Conservation (phyloP, 1,139 yeast species). For the Arxiozyma telluris region DNA sequence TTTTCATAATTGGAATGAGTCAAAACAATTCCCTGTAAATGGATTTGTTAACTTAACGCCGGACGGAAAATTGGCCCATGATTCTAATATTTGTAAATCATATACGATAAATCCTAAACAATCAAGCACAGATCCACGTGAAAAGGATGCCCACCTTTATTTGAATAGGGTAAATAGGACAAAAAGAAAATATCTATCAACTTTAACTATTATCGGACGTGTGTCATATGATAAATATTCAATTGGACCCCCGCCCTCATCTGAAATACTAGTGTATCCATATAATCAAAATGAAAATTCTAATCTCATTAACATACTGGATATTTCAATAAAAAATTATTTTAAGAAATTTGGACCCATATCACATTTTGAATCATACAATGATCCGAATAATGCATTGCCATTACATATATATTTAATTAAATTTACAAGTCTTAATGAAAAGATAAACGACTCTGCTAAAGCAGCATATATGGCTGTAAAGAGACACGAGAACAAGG, state of each 20-base stretch:
- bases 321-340: constrained; percentile 37
- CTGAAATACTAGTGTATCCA: constrained; percentile 64
- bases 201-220: constrained; percentile 43
- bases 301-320: constrained; percentile 32
- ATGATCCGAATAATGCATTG: constrained; percentile 70
- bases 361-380: constrained; percentile 47
- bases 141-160: constrained; percentile 2
- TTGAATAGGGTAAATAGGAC: constrained; percentile 5
- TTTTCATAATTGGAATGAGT: constrained; percentile 22
- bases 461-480: constrained; percentile 36
- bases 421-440: constrained; percentile 49
- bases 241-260: constrained; percentile 65
- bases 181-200: constrained; percentile 28
- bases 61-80: constrained; percentile 14
- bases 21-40: constrained; percentile 32
- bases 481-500: constrained; percentile 26
- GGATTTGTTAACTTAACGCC: constrained; percentile 50
- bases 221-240: constrained; percentile 60
- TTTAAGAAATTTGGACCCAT: constrained; percentile 57
- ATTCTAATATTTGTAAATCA: constrained; percentile 32
- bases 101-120: constrained; percentile 18
- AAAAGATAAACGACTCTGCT: constrained; percentile 35
- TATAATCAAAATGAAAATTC: constrained; percentile 20
- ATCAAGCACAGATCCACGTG: constrained; percentile 36
- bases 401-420: constrained; percentile 70